phyloP scores from a whole-genome alignment of 2,329 filamentous ascomycete species.

The Akanthomyces lecanii region DNA sequence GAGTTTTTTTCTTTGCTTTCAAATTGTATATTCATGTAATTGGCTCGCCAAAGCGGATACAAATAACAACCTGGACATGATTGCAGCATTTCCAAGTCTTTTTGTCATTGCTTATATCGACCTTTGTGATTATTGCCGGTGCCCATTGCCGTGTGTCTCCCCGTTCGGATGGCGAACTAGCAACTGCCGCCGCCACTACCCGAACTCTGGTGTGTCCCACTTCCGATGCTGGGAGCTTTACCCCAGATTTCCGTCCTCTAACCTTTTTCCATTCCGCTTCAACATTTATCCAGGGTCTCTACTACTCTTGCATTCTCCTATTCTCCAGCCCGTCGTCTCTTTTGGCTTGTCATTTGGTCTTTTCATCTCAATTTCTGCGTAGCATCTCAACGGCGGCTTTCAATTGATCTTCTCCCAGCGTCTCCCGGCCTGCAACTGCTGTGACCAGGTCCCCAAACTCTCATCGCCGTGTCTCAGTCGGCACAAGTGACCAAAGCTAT shows the following conservation, averaged over 20 bases:
- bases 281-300: not conserved
- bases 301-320: not conserved
- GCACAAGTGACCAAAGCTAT: not conserved
- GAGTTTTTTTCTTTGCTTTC: not conserved
- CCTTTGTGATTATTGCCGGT: not conserved
- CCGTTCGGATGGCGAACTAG: not conserved
- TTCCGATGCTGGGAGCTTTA: conserved; percentile 2
- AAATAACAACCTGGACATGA: not conserved
- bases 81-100: too few species aligned
- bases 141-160: not conserved
- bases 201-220: conserved; percentile 2
- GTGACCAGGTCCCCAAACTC: too few species aligned
- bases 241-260: conserved; percentile 11
- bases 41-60: not conserved
- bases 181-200: conserved; percentile 18
- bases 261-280: not conserved
- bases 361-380: not conserved
- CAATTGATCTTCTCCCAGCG: too few species aligned
- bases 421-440: too few species aligned
- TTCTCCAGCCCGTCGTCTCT: not conserved
- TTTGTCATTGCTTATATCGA: not conserved
- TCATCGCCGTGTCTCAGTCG: too few species aligned
- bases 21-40: not conserved
- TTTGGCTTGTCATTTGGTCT: not conserved
- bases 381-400: too few species aligned